Evolutionary conservation across 805 yeast species (phyloP).

Genomic region (Tetrapisispora nanseiensis): DNA sequence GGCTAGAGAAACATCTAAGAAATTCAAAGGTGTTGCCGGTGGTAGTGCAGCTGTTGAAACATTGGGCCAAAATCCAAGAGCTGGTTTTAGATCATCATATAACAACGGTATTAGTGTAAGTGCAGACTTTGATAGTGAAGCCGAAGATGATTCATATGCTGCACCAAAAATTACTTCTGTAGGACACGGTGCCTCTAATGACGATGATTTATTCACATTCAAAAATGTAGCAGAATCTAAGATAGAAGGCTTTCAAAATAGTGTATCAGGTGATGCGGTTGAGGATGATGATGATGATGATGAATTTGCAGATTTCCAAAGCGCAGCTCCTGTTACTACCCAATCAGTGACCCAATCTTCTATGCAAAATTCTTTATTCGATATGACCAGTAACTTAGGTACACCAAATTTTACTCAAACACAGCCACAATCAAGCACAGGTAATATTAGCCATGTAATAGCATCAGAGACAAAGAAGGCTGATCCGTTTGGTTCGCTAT

Average conservation of each 20-base stretch:
- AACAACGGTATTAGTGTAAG: constrained; percentile 27
- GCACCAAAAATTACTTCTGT: constrained; percentile 53
- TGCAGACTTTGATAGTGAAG: constrained; percentile 39
- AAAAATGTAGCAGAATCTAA: neutral
- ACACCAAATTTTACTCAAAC: constrained; percentile 7
- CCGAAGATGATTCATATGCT: constrained; percentile 55
- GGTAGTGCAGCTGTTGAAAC: constrained; percentile 33
- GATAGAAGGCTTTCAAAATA: too few species aligned
- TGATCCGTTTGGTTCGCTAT: constrained; percentile 67
- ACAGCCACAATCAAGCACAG: neutral
- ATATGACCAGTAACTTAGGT: constrained; percentile 24
- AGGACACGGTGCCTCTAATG: constrained; percentile 25
- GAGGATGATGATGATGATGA: constrained; percentile 49
- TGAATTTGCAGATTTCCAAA: constrained; percentile 75
- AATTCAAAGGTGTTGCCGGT: constrained; percentile 73
- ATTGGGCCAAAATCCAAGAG: constrained; percentile 20
- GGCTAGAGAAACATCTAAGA: constrained; percentile 77
- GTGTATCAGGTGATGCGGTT: constrained; percentile 9
- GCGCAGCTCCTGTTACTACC: constrained; percentile 41
- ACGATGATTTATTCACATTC: constrained; percentile 2
- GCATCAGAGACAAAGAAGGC: constrained; percentile 34
- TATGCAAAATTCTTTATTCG: constrained; percentile 24
- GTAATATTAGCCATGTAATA: constrained; percentile 27
- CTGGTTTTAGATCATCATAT: constrained; percentile 19
- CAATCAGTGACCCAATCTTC: constrained; percentile 5